Evolutionary conservation across 192 early-diverging fungal species (phyloP).

Genomic region (Entrophospora sp.): DNA sequence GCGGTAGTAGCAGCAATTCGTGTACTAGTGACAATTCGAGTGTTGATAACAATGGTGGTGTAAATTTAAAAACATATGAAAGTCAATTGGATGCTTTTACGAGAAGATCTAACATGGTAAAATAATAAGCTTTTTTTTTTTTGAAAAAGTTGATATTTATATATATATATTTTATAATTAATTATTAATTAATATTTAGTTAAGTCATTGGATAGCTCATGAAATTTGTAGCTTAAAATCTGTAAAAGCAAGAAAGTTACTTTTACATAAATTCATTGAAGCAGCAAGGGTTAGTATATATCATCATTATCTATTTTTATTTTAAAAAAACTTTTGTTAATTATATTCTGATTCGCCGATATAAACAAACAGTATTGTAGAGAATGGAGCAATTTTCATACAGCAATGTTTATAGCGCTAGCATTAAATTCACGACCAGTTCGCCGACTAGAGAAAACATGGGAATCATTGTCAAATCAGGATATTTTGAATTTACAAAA

Average conservation of each 20-base stretch:
- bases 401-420: slow-evolving; percentile 51
- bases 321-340: not conserved
- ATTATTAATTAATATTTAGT: slow-evolving; percentile 15
- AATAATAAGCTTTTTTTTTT: not conserved
- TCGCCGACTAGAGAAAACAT: slow-evolving; percentile 44
- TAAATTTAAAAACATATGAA: not conserved
- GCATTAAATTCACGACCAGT: slow-evolving; percentile 51
- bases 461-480: slow-evolving; percentile 42
- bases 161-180: not conserved
- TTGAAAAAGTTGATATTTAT: no score
- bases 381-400: slow-evolving; percentile 57
- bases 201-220: slow-evolving; percentile 51
- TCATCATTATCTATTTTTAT: not conserved
- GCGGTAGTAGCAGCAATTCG: no score
- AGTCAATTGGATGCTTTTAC: slow-evolving; percentile 47
- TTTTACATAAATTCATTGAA: slow-evolving; percentile 51
- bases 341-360: not conserved
- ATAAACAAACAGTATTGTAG: slow-evolving; percentile 34
- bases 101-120: slow-evolving; percentile 45
- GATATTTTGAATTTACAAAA: slow-evolving; percentile 33
- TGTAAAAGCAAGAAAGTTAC: slow-evolving; percentile 33
- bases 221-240: slow-evolving; percentile 39
- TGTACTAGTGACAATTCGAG: no score
- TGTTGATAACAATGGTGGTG: not conserved
- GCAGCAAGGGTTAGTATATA: slow-evolving; percentile 35